phyloP scores from a whole-genome alignment of 2,329 filamentous ascomycete genomes.

The Aureobasidium mangrovei region DNA sequence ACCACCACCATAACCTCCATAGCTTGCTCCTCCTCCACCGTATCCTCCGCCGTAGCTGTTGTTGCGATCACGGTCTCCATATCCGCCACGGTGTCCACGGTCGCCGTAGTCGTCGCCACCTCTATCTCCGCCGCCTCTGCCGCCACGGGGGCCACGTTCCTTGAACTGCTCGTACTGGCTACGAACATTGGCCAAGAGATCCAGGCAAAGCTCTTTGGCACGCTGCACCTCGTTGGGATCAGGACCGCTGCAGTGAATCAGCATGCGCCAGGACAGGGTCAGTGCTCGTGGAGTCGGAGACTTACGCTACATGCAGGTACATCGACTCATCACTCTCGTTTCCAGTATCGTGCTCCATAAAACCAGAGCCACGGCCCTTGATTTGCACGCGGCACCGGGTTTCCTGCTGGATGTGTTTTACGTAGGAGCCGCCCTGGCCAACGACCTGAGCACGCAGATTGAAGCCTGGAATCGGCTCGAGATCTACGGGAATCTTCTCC shows the following conservation, averaged over 20 bases:
- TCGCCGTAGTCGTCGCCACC: constrained; percentile 34
- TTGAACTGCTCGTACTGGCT: constrained; percentile 88
- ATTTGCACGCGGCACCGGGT: constrained; percentile 95
- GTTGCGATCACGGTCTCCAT: constrained; percentile 29
- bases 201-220: constrained; percentile 81
- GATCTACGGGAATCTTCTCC: constrained; percentile 81
- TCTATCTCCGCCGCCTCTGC: constrained; percentile 30
- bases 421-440: constrained; percentile 85
- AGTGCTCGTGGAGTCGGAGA: constrained; percentile 19
- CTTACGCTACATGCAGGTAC: constrained; percentile 91
- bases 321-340: constrained; percentile 90
- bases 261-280: constrained; percentile 17
- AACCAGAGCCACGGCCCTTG: constrained; percentile 91
- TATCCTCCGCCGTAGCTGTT: constrained; percentile 18
- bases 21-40: constrained; percentile 10
- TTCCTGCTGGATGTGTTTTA: constrained; percentile 96
- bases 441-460: constrained; percentile 95
- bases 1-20: constrained; percentile 14
- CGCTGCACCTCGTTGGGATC: constrained; percentile 77
- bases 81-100: constrained; percentile 30
- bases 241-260: constrained; percentile 58
- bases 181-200: constrained; percentile 77
- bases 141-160: constrained; percentile 47
- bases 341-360: constrained; percentile 81
- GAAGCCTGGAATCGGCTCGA: constrained; percentile 89